phyloP scores from a whole-genome alignment of 2,329 filamentous ascomycete genomes.

The Cercospora sp. region DNA sequence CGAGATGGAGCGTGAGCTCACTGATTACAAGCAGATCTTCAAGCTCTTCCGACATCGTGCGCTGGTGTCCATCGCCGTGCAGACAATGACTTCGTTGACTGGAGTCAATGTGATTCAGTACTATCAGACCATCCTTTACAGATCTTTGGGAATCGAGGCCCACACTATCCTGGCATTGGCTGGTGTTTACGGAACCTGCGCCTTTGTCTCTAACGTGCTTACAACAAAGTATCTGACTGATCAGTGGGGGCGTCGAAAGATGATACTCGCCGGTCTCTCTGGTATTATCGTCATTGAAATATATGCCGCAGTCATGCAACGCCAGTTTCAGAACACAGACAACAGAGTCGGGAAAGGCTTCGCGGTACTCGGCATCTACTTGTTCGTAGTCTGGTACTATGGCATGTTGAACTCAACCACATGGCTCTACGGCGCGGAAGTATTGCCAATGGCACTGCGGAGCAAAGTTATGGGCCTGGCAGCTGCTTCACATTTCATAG shows the following conservation, averaged over 20 bases:
- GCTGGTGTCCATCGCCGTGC: constrained; percentile 56
- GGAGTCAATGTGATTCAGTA: constrained; percentile 59
- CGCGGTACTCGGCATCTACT: constrained; percentile 59
- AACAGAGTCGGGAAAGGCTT: constrained; percentile 61
- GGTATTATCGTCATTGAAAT: constrained; percentile 59
- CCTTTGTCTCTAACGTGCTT: constrained; percentile 53
- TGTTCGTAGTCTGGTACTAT: constrained; percentile 56
- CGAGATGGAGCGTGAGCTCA: constrained; percentile 59
- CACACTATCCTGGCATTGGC: constrained; percentile 56
- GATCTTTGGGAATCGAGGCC: constrained; percentile 54
- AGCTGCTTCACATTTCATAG: constrained; percentile 51
- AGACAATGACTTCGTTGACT: constrained; percentile 59
- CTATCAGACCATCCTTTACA: constrained; percentile 53
- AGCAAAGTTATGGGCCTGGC: constrained; percentile 59
- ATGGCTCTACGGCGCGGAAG: constrained; percentile 54
- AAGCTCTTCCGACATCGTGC: constrained; percentile 54
- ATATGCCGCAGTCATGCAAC: constrained; percentile 61
- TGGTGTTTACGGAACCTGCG: constrained; percentile 56
- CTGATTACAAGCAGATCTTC: constrained; percentile 54
- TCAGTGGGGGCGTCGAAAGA: constrained; percentile 61
- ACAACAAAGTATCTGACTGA: constrained; percentile 57
- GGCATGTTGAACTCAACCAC: constrained; percentile 34
- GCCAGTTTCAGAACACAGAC: constrained; percentile 56
- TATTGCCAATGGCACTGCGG: constrained; percentile 54
- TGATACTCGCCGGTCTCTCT: constrained; percentile 56